Base-by-base conservation (phyloP, 768 basidiomycete genomes). In the Vararia minispora region DNA sequence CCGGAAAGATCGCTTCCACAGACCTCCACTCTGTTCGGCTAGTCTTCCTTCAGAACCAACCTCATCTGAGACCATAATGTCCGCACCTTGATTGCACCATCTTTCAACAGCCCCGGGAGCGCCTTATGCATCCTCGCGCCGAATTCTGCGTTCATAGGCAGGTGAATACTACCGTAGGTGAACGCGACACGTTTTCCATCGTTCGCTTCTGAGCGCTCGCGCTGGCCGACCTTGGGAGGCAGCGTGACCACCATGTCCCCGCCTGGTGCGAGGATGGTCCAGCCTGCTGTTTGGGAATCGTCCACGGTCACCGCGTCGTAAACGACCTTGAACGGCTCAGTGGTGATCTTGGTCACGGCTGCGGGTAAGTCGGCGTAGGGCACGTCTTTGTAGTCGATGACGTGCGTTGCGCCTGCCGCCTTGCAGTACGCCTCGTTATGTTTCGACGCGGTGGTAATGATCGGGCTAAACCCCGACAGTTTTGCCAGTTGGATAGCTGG, bases 371-470 rank as follows among this genome's bases (percentile, higher is more conserved):
- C 33, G 24, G 41, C 11, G 33, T 26, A 27, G 20, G 33, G 12
- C n/a, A 34, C 5, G 40, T 38, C 12, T 23, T 31, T 5, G n/a
- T 33, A 33, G 34, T 45, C 42, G 37, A 43, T 26, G n/a, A 44
- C 31, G 16, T 28, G 33, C 27, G 18, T 40, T 18, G 30, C 26
- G 22, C 31, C 22, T 22, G 41, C 34, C 9, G n/a, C 27, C 28
- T 6, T 21, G 32, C 20, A 46, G 17, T 34, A 38, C 13, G 22
- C 38, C 8, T 11, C 21, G 41, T 57, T 52, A 36, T 43, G 47
- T 17, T 32, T 29, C 7, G 56, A 57, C 12, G 52, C 52, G 11
- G 54, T 54, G 6, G 51, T 43, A 39, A 57, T 55, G 38, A 57
- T 55, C 20, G 56, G 56, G 7, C 40, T 33, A 46, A 53, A 56